phyloP scores from a whole-genome alignment of 768 basidiomycete species.

The Neoboletus subvelutipes region DNA sequence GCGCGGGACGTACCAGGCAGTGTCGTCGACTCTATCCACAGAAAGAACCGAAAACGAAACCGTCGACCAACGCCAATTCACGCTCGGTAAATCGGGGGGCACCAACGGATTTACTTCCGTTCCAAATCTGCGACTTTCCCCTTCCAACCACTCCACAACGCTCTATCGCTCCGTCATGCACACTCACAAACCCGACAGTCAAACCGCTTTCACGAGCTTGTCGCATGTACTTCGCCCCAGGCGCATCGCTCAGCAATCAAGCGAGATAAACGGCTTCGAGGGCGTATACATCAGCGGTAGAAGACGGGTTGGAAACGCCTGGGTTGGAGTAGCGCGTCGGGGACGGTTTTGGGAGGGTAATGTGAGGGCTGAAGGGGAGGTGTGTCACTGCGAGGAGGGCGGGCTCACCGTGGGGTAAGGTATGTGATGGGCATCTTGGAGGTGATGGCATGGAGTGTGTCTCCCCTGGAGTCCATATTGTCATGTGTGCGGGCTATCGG shows the following conservation, averaged over 20 bases:
- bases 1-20: constrained; percentile 60
- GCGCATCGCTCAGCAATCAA: constrained; percentile 71
- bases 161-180: constrained; percentile 85
- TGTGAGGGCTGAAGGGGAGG: constrained; percentile 53
- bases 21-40: constrained; percentile 48
- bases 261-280: constrained; percentile 83
- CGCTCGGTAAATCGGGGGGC: not conserved
- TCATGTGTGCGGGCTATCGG: not conserved
- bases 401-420: constrained; percentile 35
- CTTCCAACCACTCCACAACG: constrained; percentile 84
- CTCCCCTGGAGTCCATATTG: constrained; percentile 25
- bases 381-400: constrained; percentile 59
- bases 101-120: constrained; percentile 24
- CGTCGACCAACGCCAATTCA: not conserved
- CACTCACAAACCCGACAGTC: constrained; percentile 73
- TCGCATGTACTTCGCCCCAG: constrained; percentile 86
- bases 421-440: constrained; percentile 52
- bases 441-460: constrained; percentile 64
- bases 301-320: constrained; percentile 37
- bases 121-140: constrained; percentile 37
- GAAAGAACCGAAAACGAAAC: not conserved
- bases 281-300: constrained; percentile 59
- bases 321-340: constrained; percentile 79
- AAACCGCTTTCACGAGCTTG: constrained; percentile 75
- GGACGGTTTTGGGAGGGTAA: constrained; percentile 65